phyloP scores from a whole-genome alignment of 371 early-diverging fungal genomes.

The Mortierella sp. region DNA sequence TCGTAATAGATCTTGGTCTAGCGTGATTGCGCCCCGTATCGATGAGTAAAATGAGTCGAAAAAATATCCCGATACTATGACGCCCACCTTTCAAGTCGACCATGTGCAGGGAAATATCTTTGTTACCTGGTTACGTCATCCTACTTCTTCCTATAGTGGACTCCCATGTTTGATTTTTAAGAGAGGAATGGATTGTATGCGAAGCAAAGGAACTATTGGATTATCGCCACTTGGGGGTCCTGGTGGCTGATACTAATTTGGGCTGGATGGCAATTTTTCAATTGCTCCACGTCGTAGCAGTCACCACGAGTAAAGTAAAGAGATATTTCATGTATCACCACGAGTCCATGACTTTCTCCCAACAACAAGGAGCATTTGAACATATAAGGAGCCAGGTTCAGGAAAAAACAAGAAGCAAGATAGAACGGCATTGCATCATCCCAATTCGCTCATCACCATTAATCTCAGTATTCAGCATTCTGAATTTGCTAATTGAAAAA shows the following conservation, averaged over 20 bases:
- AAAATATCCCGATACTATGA: neutral
- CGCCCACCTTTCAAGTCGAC: neutral
- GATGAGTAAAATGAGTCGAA: constrained; percentile 23
- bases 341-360: neutral
- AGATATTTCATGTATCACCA: too few species aligned
- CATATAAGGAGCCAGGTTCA: too few species aligned
- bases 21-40: neutral
- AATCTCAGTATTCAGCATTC: neutral
- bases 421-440: too few species aligned
- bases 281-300: neutral
- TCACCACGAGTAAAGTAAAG: too few species aligned
- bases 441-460: neutral
- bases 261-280: neutral
- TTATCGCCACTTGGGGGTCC: too few species aligned
- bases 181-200: too few species aligned
- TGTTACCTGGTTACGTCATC: neutral
- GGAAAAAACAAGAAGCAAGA: too few species aligned
- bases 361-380: neutral
- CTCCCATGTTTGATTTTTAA: too few species aligned
- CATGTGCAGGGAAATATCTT: neutral
- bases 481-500: neutral
- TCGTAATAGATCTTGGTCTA: too few species aligned
- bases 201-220: too few species aligned
- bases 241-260: too few species aligned
- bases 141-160: too few species aligned